Base-by-base conservation (phyloP, 495 filamentous ascomycete genomes). In the Xylaria sp. region DNA sequence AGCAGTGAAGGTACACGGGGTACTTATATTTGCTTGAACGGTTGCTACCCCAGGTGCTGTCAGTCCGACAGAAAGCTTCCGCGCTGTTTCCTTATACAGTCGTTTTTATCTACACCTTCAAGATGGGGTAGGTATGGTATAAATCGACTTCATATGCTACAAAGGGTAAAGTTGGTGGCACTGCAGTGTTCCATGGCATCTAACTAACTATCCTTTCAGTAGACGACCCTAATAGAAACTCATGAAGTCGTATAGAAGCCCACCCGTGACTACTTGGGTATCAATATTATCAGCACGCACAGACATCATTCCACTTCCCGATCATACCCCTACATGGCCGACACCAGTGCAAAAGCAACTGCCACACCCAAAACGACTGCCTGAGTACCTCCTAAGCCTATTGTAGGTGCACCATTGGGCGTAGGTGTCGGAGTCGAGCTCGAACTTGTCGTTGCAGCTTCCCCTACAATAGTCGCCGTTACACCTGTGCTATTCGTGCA, bases 401-500 rank as follows among this genome's bases (percentile, higher is more conserved):
- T 37, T 8, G 52, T 8, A 15, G 40, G 40, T 24, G 69, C 69
- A 2, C 50, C 37, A 17, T 48, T 71, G 8, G 46, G 61, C 4
- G 61, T 59, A 29, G 68, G 46, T 15, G 58, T 44, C 24, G 58
- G 50, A 26, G 33, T 33, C 7, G 61, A 24, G 29, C 35, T 66
- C 19, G 48, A 48, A 50, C 48, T 21, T 11, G 69, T 66, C 21
- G 61, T n/a, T 31, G 52, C 17, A 35, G 17, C 41, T 55, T 72
- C 66, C 6, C 71, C 70, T 12, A 75, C 64, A 33, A 72, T 76
- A 58, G 77, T 50, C 15, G 75, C 70, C 5, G 65, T 66, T n/a
- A 84, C 68, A 1, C 79, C 81, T 8, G 83, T 82, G 26, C 80
- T 79, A 55, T 86, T 90, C 64, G 77, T 77, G 79, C 89, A 91